Base-by-base conservation (phyloP, 768 basidiomycete species). In the Boletellus ananas region DNA sequence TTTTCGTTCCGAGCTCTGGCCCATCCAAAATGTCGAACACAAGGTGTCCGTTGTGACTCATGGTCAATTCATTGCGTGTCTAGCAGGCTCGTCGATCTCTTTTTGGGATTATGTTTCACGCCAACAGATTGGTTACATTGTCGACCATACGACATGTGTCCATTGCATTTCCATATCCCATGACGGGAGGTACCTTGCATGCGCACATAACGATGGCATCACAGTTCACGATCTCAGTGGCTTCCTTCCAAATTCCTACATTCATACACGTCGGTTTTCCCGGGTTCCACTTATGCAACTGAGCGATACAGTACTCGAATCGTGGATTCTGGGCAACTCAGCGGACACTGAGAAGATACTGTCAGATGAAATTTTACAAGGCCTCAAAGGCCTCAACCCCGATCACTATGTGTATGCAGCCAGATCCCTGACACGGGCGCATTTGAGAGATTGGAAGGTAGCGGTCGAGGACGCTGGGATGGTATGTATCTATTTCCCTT, bases 121-220 rank as follows among this genome's bases (percentile, higher is more conserved):
- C 23, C 29, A 35, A 9, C 35, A 31, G 16, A 42, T 47, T 36
- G 35, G 41, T 25, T 12, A 1, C 18, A 12, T 37, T 42, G 3
- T 49, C 42, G 7, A 21, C 20, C 41, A 43, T n/a, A 1, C 41
- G 2, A n/a, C 33, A 5, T 6, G 4, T 1, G 33, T 50, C 3
- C 7, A 7, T 16, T 40, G n/a, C 25, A 34, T 55, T 21, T 13
- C 54, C 8, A 33, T 55, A 31, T 55, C 54, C n/a, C 33, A 31
- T 31, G 38, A 51, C 20, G 45, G 42, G 31, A 51, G 18, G 49
- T 44, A 43, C 33, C 49, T 55, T 18, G 54, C 45, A 34, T 55
- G 54, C 25, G 54, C 41, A 27, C 37, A 21, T n/a, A 36, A 29
- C 12, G 20, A 8, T 1, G 31, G 20, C 10, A 43, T 55, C 29